A percentile compares a stretch with the other conserved stretches of the same genome.
These are phyloP conservation scores for Millerago galiae DNA, from an alignment of 805 yeast genomes.

Conservation along the genomic window DNA sequence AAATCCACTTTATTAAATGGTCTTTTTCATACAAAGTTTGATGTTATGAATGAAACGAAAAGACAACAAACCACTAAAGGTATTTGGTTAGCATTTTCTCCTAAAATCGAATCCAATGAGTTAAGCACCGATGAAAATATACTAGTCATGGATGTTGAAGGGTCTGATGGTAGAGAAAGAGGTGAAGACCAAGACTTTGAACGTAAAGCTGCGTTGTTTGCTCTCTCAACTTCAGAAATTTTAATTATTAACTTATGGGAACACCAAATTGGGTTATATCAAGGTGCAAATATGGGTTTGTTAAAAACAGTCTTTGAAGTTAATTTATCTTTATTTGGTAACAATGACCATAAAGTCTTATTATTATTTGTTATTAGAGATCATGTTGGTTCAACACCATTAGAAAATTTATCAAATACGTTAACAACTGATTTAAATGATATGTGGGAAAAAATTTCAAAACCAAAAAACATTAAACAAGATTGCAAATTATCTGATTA, in stretches of 20 bases:
- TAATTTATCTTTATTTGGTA: slow-evolving; percentile 77
- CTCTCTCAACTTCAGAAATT: slow-evolving; percentile 85
- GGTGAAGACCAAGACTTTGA: slow-evolving; percentile 99
- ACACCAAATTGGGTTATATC: slow-evolving; percentile 92
- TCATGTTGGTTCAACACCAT: slow-evolving; percentile 81
- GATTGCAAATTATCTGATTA: slow-evolving; percentile 60
- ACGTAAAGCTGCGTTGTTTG: slow-evolving; percentile 92
- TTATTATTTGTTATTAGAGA: slow-evolving; percentile 88
- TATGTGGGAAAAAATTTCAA: slow-evolving; percentile 73
- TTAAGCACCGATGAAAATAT: slow-evolving; percentile 25
- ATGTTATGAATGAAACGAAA: slow-evolving; percentile 82
- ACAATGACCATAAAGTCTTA: slow-evolving; percentile 53
- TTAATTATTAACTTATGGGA: slow-evolving; percentile 95
- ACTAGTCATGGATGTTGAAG: slow-evolving; percentile 95
- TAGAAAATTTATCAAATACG: slow-evolving; percentile 62
- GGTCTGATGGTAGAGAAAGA: slow-evolving; percentile 95
- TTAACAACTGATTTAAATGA: slow-evolving; percentile 62
- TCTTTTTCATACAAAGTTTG: slow-evolving; percentile 80
- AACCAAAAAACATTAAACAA: slow-evolving; percentile 55
- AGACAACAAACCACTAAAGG: slow-evolving; percentile 92
- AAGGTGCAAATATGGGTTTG: slow-evolving; percentile 96
- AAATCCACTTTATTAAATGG: slow-evolving; percentile 87
- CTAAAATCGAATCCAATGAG: slow-evolving; percentile 26
- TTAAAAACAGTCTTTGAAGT: slow-evolving; percentile 96
- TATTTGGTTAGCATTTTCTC: slow-evolving; percentile 65